Conservation (phyloP, 805 yeast genomes). For the Ogataea polymorpha region DNA sequence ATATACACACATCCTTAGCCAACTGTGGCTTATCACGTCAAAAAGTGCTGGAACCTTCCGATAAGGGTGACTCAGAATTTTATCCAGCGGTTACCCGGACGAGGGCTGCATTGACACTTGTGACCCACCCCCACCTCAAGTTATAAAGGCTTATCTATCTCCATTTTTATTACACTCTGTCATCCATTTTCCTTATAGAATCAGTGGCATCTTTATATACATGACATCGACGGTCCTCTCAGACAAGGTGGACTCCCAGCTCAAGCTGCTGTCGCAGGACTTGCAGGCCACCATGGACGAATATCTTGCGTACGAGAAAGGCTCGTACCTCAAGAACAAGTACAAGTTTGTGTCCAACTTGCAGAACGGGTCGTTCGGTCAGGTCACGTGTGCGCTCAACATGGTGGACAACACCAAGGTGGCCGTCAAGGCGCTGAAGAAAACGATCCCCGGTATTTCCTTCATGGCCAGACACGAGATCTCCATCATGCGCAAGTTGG, state of each 20-base stretch:
- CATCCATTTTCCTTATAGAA: background rate
- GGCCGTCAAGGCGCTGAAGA: constrained; percentile 54
- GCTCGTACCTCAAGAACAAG: constrained; percentile 34
- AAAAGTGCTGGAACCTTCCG: constrained; percentile 3
- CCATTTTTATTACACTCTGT: background rate
- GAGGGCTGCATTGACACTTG: constrained; percentile 3
- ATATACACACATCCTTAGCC: background rate
- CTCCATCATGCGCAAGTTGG: constrained; percentile 37
- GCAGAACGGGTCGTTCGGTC: constrained; percentile 62
- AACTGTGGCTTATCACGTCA: constrained; percentile 8
- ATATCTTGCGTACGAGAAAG: constrained; percentile 40
- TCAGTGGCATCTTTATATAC: background rate
- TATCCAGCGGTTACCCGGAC: constrained; percentile 6
- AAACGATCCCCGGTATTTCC: constrained; percentile 39
- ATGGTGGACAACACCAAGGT: constrained; percentile 33
- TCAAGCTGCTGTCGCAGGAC: constrained; percentile 19
- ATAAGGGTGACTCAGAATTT: constrained; percentile 8
- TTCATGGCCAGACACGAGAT: constrained; percentile 56
- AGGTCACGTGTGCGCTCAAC: constrained; percentile 53
- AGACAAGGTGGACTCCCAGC: constrained; percentile 17
- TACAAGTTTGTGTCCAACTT: constrained; percentile 44
- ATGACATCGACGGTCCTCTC: constrained; percentile 18
- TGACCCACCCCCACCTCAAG: constrained; percentile 12
- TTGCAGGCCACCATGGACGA: constrained; percentile 34
- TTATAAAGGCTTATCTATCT: constrained; percentile 6